Conservation (phyloP, 352 stramenopile species). For the Globisporangium rhizosaccharum region DNA sequence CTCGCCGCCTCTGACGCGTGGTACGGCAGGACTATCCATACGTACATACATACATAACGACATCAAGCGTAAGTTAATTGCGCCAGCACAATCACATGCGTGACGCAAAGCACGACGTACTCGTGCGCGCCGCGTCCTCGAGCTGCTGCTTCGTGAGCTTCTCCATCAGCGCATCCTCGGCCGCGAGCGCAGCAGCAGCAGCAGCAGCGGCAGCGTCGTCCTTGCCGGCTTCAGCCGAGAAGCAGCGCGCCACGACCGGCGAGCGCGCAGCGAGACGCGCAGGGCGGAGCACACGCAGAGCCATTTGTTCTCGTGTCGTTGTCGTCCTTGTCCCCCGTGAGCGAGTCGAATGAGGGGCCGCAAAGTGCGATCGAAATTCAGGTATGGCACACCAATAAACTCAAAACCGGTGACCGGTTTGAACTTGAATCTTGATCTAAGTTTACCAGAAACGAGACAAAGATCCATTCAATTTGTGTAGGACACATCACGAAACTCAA, state of each 20-base stretch:
- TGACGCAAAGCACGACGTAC: conserved; percentile 19
- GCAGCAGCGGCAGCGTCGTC: conserved; percentile 16
- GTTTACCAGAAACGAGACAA: background rate
- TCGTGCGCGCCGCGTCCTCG: conserved; percentile 43
- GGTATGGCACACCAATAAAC: no score
- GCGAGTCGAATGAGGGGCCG: background rate
- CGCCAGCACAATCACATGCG: background rate
- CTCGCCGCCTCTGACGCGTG: conserved; percentile 45
- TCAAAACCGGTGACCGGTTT: no score
- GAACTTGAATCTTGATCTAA: no score
- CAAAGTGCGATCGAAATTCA: no score
- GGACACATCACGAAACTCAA: background rate
- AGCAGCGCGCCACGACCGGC: conserved; percentile 24
- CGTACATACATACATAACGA: background rate
- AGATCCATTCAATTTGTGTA: background rate
- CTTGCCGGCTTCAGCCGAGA: conserved; percentile 42
- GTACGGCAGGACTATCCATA: conserved; percentile 47
- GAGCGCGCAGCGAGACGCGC: conserved; percentile 11
- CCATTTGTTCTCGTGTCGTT: conserved; percentile 21
- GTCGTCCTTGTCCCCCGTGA: background rate
- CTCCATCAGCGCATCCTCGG: conserved; percentile 46
- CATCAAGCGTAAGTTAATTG: background rate
- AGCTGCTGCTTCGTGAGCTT: conserved; percentile 34
- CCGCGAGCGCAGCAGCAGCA: conserved; percentile 21
- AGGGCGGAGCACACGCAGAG: conserved; percentile 34